Base-by-base conservation (phyloP, 140 eudicot species). In the Cichorium intybus region DNA sequence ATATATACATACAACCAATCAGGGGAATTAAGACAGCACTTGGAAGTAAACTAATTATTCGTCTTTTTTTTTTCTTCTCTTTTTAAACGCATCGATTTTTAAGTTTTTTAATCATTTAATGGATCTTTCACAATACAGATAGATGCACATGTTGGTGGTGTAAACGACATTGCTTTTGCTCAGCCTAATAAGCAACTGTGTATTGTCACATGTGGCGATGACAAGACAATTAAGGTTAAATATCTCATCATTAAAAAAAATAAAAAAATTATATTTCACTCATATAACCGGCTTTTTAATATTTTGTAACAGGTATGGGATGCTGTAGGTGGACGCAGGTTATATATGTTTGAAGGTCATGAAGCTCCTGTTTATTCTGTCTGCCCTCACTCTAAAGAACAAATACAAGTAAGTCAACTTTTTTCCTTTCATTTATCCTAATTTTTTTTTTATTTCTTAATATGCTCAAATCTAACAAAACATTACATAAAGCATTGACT, bases 301-400 rank as follows among this genome's bases (percentile, higher is more conserved):
- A 58, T 69, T 31, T 43, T 62, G 68, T 72, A 18, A 58, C 66
- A 91, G 98, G 96, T 91, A 10, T 91, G 98, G 98, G 96, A 91
- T 91, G 96, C 95, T 63, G 87, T 77, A 34, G 66, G 80, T 76
- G 98, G 96, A 35, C 76, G 84, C 21, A 79, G 75, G 74, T 84
- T 33, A 66, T 79, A 80, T 63, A 87, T 81, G 7, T 91, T 91
- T 71, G 96, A 87, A 70, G 97, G 97, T 58, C 97, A 91, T 60
- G 91, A 85, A 71, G 96, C 97, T 78, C 91, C 97, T 74, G 97
- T 91, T 3, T 87, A 82, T 75, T 87, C 96, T 41, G 95, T 91
- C 35, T 91, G 96, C 60, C 95, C 97, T 64, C 97, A 91, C 73
- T 79, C 72, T 67, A 91, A 87, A 70, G 96, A 87, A 81, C 80